phyloP scores from a whole-genome alignment of 2,329 filamentous ascomycete genomes.

The Nothophoma quercina region DNA sequence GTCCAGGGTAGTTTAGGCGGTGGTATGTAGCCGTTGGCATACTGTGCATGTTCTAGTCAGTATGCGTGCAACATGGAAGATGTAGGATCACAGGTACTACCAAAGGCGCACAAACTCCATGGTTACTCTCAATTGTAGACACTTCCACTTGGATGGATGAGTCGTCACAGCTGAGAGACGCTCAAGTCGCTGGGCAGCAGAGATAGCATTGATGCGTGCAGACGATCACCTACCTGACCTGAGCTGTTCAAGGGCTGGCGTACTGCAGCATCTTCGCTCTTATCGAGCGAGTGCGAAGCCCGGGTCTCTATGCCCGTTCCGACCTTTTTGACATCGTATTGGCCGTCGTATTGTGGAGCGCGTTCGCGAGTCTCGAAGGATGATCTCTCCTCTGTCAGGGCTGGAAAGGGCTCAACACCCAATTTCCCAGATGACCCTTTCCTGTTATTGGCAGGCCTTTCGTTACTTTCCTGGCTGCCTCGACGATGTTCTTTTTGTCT shows the following conservation, averaged over 20 bases:
- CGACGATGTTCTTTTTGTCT: slow-evolving; percentile 35
- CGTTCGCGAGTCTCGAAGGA: slow-evolving; percentile 16
- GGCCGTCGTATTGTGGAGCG: slow-evolving; percentile 1
- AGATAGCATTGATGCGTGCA: not conserved
- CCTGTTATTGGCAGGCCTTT: slow-evolving; percentile 15
- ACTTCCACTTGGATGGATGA: no score
- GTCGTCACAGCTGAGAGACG: no score
- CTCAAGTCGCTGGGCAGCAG: not conserved
- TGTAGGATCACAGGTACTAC: no score
- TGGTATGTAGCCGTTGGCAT: slow-evolving; percentile 52
- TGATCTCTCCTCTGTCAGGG: slow-evolving; percentile 37
- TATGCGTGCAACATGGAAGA: no score
- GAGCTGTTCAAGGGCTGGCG: slow-evolving; percentile 22
- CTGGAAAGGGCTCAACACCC: slow-evolving; percentile 38
- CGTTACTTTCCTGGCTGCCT: slow-evolving; percentile 34
- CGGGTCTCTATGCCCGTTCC: slow-evolving; percentile 15
- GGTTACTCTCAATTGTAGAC: no score
- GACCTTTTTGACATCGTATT: slow-evolving; percentile 20
- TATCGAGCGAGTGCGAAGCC: slow-evolving; percentile 30
- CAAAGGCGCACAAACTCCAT: no score
- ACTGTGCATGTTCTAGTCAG: slow-evolving; percentile 29
- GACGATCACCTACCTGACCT: slow-evolving; percentile 25
- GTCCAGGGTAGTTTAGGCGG: slow-evolving; percentile 61
- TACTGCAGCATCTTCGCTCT: slow-evolving; percentile 18
- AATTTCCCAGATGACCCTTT: slow-evolving; percentile 25